These are phyloP conservation scores for Hymenoscyphus fructigenus DNA, from an alignment of 2,329 filamentous ascomycete genomes.

Conservation along the genomic window DNA sequence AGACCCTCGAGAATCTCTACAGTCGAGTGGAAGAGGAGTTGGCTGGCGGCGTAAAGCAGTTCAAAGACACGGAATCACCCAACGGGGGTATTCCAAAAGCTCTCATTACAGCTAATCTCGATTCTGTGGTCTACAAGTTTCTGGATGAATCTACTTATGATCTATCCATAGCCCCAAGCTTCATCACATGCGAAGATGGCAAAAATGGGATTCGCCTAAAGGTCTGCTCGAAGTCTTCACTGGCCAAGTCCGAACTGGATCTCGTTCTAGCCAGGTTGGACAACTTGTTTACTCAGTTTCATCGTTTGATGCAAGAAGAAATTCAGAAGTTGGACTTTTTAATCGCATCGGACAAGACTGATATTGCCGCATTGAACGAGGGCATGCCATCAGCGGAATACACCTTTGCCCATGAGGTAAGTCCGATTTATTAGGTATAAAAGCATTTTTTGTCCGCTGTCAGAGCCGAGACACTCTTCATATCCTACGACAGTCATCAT, in stretches of 20 bases:
- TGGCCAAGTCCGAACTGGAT: conserved; percentile 3
- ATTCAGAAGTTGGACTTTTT: conserved; percentile 8
- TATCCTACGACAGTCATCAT: neutral
- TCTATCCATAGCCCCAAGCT: conserved; percentile 2
- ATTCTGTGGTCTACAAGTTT: neutral
- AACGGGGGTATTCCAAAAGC: conserved; percentile 5
- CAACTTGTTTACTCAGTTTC: neutral
- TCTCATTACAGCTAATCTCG: conserved; percentile 2
- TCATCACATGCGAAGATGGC: neutral
- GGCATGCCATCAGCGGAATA: conserved; percentile 5
- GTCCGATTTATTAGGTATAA: neutral
- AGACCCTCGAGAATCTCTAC: conserved; percentile 2
- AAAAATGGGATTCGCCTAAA: conserved; percentile 3
- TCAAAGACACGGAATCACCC: neutral
- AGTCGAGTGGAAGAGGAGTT: conserved; percentile 3
- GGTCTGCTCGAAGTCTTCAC: neutral
- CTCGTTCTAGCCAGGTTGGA: conserved; percentile 5
- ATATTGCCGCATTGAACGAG: conserved; percentile 5
- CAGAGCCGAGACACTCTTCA: neutral
- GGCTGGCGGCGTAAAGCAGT: neutral
- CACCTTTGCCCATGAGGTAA: conserved; percentile 5
- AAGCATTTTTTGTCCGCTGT: neutral
- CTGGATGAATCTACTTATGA: conserved; percentile 2
- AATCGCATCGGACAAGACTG: conserved; percentile 6
- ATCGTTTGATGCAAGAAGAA: neutral